Base-by-base conservation (phyloP, 768 basidiomycete species). In the Heimioporus sp. region DNA sequence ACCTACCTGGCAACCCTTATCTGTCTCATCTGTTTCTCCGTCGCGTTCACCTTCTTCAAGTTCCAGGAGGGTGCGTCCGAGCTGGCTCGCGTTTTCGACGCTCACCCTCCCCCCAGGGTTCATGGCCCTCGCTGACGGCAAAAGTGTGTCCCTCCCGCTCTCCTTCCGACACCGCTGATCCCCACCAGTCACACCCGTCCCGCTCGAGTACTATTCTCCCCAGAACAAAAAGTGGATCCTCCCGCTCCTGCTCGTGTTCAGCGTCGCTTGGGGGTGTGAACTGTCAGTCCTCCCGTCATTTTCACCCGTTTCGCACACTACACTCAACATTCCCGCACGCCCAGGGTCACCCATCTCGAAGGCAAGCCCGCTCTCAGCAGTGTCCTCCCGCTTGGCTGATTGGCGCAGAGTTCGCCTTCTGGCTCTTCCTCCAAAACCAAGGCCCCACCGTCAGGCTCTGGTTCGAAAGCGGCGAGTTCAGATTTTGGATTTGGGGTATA, bases 391-490 rank as follows among this genome's bases (percentile, higher is more conserved):
- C 51, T 19, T 21, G 36, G 24, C 55, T 59, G 45, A 57, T 44
- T n/a, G 9, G 15, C 24, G 21, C 65, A 90, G 89, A 90, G 64
- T 76, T 92, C 13, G 75, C 83, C 0, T 92, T 91, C 62, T 92
- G 90, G 90, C 62, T 92, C 28, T 92, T 92, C 66, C 77, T 92
- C 19, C 76, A 90, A 30, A 80, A 90, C 56, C 90, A 91, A 69
- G 85, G 86, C 4, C 85, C 86, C 0, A 70, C 74, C 40, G 80
- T 83, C 61, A 80, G 83, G 4, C 74, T 81, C 31, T 92, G 90
- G 90, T 92, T 92, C 66, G 72, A 80, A 20, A 88, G 88, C 64
- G 83, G 82, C 80, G 89, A 92, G 67, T 92, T 85, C 65, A 76
- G 77, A 40, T 63, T 80, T 16, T 92, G 90, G 90, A 82, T 77